Evolutionary conservation across 768 basidiomycete genomes (phyloP).

Genomic region (Amanita muscaria): DNA sequence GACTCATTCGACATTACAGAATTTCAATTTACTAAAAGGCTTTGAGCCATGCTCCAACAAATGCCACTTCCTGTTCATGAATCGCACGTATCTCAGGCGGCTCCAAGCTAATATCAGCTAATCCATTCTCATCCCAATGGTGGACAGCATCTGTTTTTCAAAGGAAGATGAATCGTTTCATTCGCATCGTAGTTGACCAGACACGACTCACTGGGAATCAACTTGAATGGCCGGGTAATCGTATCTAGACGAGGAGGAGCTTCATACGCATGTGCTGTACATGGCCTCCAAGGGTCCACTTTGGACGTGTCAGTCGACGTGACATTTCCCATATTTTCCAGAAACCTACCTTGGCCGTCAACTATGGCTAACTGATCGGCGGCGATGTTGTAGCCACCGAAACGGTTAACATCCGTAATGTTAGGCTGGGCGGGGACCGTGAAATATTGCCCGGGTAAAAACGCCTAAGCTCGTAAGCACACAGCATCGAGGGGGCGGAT

Average conservation of each 20-base stretch:
- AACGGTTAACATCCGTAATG: constrained; percentile 68
- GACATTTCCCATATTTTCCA: not conserved
- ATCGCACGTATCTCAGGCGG: constrained; percentile 74
- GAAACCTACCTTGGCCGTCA: constrained; percentile 62
- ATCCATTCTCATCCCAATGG: constrained; percentile 71
- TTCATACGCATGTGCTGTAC: constrained; percentile 72
- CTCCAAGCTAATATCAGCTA: constrained; percentile 49
- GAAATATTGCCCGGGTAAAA: constrained; percentile 69
- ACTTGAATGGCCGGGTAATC: constrained; percentile 67
- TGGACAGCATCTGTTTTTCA: constrained; percentile 54
- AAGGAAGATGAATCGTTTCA: not conserved
- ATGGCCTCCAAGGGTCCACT: constrained; percentile 91
- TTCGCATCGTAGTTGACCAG: not conserved
- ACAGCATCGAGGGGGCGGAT: not conserved
- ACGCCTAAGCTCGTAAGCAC: constrained; percentile 40
- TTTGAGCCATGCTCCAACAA: constrained; percentile 67
- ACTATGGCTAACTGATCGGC: constrained; percentile 81
- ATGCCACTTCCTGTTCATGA: constrained; percentile 70
- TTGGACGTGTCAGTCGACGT: not conserved
- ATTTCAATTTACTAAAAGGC: not conserved
- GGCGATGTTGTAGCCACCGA: constrained; percentile 78
- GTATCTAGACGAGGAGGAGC: constrained; percentile 67
- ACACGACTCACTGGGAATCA: constrained; percentile 64
- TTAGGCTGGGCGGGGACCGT: constrained; percentile 67
- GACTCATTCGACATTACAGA: not conserved